Conservation (phyloP, 306 rosid genomes). For the Gleditsia sinensis region DNA sequence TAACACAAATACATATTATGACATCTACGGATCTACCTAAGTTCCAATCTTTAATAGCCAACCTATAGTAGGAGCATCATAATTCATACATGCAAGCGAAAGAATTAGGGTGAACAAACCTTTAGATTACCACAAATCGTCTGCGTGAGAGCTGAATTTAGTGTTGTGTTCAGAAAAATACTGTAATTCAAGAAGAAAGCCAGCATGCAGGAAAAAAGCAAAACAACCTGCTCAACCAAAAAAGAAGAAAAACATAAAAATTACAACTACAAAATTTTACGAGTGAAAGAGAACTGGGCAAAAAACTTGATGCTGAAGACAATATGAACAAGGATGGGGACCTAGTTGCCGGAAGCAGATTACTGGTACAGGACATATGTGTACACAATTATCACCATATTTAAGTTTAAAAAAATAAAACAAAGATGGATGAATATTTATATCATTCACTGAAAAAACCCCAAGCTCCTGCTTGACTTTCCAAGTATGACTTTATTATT, state of each 20-base stretch:
- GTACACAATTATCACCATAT: neutral
- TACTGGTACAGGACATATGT: neutral
- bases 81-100: slow-evolving; percentile 25
- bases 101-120: slow-evolving; percentile 50
- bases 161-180: slow-evolving; percentile 82
- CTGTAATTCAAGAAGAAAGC: slow-evolving; percentile 89
- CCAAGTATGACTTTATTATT: slow-evolving; percentile 16
- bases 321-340: neutral
- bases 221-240: slow-evolving; percentile 53
- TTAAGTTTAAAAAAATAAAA: neutral
- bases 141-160: slow-evolving; percentile 83
- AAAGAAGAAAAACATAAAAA: slow-evolving; percentile 3
- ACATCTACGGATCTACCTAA: neutral
- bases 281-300: neutral
- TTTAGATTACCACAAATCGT: slow-evolving; percentile 84
- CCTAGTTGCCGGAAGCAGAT: neutral
- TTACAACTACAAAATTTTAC: slow-evolving; percentile 16
- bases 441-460: slow-evolving; percentile 13
- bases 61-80: neutral
- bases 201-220: slow-evolving; percentile 70
- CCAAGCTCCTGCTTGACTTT: slow-evolving; percentile 13
- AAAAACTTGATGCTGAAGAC: neutral
- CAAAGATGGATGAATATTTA: neutral
- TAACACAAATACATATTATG: neutral
- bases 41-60: neutral